Evolutionary conservation across 164 flowering plant genomes (phyloP).

Genomic region (Saururus chinensis): DNA sequence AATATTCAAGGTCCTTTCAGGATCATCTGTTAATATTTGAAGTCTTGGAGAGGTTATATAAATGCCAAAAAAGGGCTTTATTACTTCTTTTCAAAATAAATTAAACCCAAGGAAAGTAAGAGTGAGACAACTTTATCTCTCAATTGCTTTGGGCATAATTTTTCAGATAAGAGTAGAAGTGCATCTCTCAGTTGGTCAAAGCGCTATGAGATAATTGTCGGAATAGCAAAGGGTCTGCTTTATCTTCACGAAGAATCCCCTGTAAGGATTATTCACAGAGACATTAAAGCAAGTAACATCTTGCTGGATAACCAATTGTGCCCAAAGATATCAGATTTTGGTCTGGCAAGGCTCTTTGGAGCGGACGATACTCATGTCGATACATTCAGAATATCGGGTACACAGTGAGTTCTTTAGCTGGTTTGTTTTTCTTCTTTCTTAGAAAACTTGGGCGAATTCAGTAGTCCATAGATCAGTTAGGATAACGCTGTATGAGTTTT

Average conservation of each 20-base stretch:
- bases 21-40: too few relatives aligned
- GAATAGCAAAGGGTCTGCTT: slow-evolving; percentile 69
- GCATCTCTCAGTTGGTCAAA: slow-evolving; percentile 49
- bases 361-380: slow-evolving; percentile 65
- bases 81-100: too few relatives aligned
- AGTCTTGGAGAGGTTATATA: too few relatives aligned
- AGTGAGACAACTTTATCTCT: too few relatives aligned
- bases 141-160: not conserved
- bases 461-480: not conserved
- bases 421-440: not conserved
- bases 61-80: too few relatives aligned
- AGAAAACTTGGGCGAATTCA: not conserved
- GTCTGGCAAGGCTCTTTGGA: slow-evolving; percentile 81
- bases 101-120: too few relatives aligned
- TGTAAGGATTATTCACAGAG: slow-evolving; percentile 72
- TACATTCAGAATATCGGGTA: slow-evolving; percentile 71
- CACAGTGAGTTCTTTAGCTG: slow-evolving; percentile 46
- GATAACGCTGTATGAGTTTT: not conserved
- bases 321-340: slow-evolving; percentile 89
- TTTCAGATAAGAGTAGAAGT: slow-evolving; percentile 40
- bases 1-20: too few relatives aligned
- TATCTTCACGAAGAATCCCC: slow-evolving; percentile 90
- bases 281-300: slow-evolving; percentile 83
- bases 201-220: slow-evolving; percentile 39
- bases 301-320: slow-evolving; percentile 57